Evolutionary conservation across 2,329 filamentous ascomycete genomes (phyloP), one percentile per base, ranked within the genome.

Genomic region (Metarhizium humberi): DNA sequence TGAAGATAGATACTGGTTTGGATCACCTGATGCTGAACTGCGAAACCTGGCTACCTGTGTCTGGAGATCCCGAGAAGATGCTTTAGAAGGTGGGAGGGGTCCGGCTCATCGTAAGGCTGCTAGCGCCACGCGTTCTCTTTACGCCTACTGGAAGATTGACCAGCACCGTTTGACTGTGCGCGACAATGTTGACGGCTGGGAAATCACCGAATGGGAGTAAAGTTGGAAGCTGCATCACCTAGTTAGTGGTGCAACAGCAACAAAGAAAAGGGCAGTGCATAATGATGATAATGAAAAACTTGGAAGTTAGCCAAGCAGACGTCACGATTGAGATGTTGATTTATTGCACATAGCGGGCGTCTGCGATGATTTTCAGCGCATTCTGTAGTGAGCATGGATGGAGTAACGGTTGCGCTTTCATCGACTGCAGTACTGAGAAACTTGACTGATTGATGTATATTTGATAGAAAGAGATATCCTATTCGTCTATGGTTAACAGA

Each of bases 21-120:
- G 90, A 2, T 77, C 74, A 38, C 85, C 87, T 20, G 84, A 95
- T 71, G 73, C 69, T 47, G 76, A 87, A 52, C 78, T 86, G 58
- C 77, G 82, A 65, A 96, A 96, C 72, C 71, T 96, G 63, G 92
- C 92, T 47, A 96, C 91, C 51, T 91, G 84, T 68, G 67, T 87
- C 57, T 87, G 84, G 84, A 75, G 81, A 59, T 79, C 78, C 36
- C 74, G 76, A 47, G 74, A 79, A 45, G 81, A 86, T 64, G 84
- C 84, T 42, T 75, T 73, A 62, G 75, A 75, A 59, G 84, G 82
- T 56, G 82, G 81, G 34, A 69, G 75, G 53, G 82, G 83, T 13
- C 77, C 78, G 50, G 85, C 84, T 56, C 79, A 83, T 67, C 72
- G 74, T 56, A 73, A 87, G 77, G 91, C 78, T 67, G 89, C 73